Evolutionary conservation across 176 grass and related monocot genomes (phyloP), one percentile per base, ranked within the genome.

Genomic region (Cocos nucifera): DNA sequence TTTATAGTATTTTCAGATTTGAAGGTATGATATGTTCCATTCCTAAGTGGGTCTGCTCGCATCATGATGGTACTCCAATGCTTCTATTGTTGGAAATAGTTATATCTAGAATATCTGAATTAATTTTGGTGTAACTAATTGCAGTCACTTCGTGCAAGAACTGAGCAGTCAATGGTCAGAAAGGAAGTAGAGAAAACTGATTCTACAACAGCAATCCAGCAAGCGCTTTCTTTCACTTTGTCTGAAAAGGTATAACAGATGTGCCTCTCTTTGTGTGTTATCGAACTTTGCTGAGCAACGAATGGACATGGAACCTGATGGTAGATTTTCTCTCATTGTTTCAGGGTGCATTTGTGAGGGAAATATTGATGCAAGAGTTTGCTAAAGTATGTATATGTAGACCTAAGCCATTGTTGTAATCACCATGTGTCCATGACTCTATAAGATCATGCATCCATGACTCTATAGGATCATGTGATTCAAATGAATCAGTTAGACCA

Each of bases 271-370:
- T 22, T 53, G 26, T 72, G 52, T 80, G 67, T 62, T 69, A 50
- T 62, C 19, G 9, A 73, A 39, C 26, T 74, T 8, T 73, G 12
- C 32, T 56, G 39, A 60, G 18, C 25, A 58, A 72, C 30, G 15
- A 69, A 57, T 62, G 50, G 44, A 56, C n/a, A 65, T 69, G 49
- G 68, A 61, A 64, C 28, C 15, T 4, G 1, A 56, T 49, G 48
- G 6, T 49, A 53, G 22, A 27, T 18, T 17, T 83, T 64, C 59
- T 9, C 20, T 49, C 39, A 15, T 67, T 87, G 35, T 69, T 85
- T 20, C 71, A 97, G 92, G 92, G 87, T 88, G 84, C 83, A 59
- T 97, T 97, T 82, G 83, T 97, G 68, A 97, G 86, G 69, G 92
- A 97, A 73, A 85, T 97, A 75, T 83, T 97, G 75, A 28, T 97